Base-by-base conservation (phyloP, 78 protist species). In the Dictyostelium citrinum region DNA sequence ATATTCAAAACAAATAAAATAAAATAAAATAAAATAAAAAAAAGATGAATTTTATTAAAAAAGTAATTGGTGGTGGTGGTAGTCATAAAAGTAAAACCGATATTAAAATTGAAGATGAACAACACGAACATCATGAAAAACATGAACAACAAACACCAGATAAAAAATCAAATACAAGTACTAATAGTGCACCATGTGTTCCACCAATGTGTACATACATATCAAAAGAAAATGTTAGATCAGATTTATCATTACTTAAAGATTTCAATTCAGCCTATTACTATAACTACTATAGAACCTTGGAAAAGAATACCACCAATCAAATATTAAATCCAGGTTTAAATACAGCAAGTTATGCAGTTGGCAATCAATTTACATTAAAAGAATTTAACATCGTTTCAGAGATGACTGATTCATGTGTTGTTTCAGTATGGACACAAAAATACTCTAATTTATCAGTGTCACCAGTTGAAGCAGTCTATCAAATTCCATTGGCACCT, bases 381-480 rank as follows among this genome's bases (percentile, higher is more conserved):
- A 78, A 33, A 39, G 85, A 88, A 33, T 78, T 88, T 58, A 33
- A 39, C 3, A 68, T 88, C 2, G 70, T 67, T 7, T 17, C 93
- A 8, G 74, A 37, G 16, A 68, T 88, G 51, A 64, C 39, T n/a
- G 93, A 88, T 49, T 20, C 85, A 8, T 22, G 77, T 12, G 37
- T 67, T 4, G 58, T 33, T 22, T 22, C 85, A 12, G 84, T 78
- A 16, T 88, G 46, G 71, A 88, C 74, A 5, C 85, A 78, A 24
- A 45, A 17, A 12, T 88, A 78, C 58, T 5, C 17, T 1, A 88
- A 88, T 67, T 14, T 3, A 17, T 68, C 11, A 1, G 2, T 68
- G 12, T 8, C 14, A 1, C 93, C 93, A 43, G 93, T 88, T 2
- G 93, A 88, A 35, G 93, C 85, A 31, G 64, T 64, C 10, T 88